Evolutionary conservation across 1,139 yeast species (phyloP).

Genomic region (Oligophagozyma castellii): DNA sequence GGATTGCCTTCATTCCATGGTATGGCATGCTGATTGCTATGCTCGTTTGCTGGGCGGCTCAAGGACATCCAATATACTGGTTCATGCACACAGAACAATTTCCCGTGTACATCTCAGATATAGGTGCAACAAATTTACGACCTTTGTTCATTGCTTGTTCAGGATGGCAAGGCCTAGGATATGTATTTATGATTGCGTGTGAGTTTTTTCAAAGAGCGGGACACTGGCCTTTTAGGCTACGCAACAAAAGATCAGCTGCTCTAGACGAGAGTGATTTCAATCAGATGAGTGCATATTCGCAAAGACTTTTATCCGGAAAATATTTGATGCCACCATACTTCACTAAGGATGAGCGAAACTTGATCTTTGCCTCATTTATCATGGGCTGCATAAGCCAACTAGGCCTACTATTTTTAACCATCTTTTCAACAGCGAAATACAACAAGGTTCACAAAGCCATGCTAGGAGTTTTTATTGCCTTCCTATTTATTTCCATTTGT

Average conservation of each 20-base stretch:
- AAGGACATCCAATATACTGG: slow-evolving; percentile 61
- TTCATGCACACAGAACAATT: slow-evolving; percentile 37
- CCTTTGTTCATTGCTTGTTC: slow-evolving; percentile 75
- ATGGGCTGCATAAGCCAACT: slow-evolving; percentile 53
- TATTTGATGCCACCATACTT: slow-evolving; percentile 27
- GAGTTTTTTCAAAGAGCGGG: slow-evolving; percentile 23
- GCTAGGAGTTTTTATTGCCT: slow-evolving; percentile 64
- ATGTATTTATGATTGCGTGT: slow-evolving; percentile 39
- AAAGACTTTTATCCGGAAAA: slow-evolving; percentile 6
- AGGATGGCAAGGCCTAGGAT: slow-evolving; percentile 67
- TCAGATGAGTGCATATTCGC: slow-evolving; percentile 6
- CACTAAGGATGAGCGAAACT: slow-evolving; percentile 25
- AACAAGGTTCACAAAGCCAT: slow-evolving; percentile 52
- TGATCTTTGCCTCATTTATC: slow-evolving; percentile 24
- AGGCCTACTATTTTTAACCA: slow-evolving; percentile 62
- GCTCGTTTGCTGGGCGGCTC: slow-evolving; percentile 58
- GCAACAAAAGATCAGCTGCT: slow-evolving; percentile 2
- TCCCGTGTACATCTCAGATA: slow-evolving; percentile 68
- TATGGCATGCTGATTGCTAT: slow-evolving; percentile 69
- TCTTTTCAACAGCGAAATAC: slow-evolving; percentile 53
- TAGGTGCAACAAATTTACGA: slow-evolving; percentile 74
- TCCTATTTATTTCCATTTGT: slow-evolving; percentile 49
- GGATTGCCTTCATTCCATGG: slow-evolving; percentile 47
- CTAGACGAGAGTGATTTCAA: slow-evolving; percentile 4
- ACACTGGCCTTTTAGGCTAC: slow-evolving; percentile 4